Conservation (phyloP, 2,329 filamentous ascomycete genomes). For the Paracorniculantispora psalliotae region DNA sequence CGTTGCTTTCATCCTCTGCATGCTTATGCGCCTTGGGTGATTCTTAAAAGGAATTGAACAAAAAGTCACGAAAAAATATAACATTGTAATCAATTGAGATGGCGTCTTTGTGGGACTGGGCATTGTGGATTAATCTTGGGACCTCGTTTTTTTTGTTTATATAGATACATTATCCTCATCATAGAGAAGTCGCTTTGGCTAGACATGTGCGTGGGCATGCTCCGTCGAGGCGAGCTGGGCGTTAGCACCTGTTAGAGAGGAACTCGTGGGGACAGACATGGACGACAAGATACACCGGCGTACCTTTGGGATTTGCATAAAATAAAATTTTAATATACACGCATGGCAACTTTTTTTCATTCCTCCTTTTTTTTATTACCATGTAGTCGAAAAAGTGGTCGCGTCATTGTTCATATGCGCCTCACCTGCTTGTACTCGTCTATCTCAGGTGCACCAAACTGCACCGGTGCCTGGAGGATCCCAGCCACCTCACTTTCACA, state of each 20-base stretch:
- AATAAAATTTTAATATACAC: background rate
- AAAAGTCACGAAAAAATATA: background rate
- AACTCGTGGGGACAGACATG: background rate
- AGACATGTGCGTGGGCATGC: background rate
- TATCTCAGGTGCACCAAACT: conserved; percentile 11
- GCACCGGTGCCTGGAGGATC: conserved; percentile 4
- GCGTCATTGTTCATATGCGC: background rate
- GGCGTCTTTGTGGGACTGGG: conserved; percentile 2
- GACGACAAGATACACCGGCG: background rate
- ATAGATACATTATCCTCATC: background rate
- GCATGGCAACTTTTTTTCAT: background rate
- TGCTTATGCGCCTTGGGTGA: background rate
- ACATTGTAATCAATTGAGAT: conserved; percentile 1
- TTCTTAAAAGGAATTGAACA: background rate
- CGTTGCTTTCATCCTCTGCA: background rate
- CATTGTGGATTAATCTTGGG: background rate
- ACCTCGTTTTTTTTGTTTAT: background rate
- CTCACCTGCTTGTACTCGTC: conserved; percentile 7
- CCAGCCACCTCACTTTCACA: conserved; percentile 14
- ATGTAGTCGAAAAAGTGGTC: background rate
- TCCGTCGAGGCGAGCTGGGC: conserved; percentile 9
- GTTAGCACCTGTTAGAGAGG: conserved; percentile 9
- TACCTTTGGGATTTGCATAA: conserved; percentile 1
- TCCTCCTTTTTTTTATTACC: background rate
- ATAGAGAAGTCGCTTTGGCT: conserved; percentile 5